phyloP scores from a whole-genome alignment of 2,329 filamentous ascomycete species.

The Dothidotthia symphoricarpi region DNA sequence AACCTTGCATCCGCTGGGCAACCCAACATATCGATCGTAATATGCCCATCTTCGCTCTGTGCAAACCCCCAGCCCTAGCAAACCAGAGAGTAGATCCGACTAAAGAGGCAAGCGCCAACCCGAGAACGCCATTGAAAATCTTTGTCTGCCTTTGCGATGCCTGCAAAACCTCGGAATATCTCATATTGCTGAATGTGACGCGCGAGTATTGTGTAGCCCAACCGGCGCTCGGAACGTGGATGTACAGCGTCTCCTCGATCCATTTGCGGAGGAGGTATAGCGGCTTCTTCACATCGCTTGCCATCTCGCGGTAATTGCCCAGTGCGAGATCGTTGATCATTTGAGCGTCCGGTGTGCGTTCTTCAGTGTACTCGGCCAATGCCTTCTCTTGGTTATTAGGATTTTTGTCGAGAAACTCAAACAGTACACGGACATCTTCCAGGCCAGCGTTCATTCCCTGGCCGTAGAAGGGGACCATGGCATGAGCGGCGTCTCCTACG shows the following conservation, averaged over 20 bases:
- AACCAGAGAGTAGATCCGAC: slow-evolving; percentile 23
- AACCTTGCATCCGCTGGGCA: slow-evolving; percentile 21
- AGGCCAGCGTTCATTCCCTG: slow-evolving; percentile 97
- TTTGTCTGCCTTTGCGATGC: slow-evolving; percentile 55
- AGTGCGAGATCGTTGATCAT: slow-evolving; percentile 91
- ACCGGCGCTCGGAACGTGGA: slow-evolving; percentile 72
- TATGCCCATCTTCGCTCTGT: slow-evolving; percentile 27
- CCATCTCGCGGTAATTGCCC: slow-evolving; percentile 93
- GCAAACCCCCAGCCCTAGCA: slow-evolving; percentile 20
- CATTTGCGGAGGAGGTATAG: slow-evolving; percentile 79
- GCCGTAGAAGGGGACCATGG: slow-evolving; percentile 98
- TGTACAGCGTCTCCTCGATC: slow-evolving; percentile 78
- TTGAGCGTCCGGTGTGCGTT: slow-evolving; percentile 75
- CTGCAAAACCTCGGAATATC: slow-evolving; percentile 78
- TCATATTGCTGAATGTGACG: slow-evolving; percentile 89
- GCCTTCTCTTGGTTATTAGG: slow-evolving; percentile 47
- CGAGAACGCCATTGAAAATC: slow-evolving; percentile 33
- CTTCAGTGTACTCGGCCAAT: slow-evolving; percentile 70
- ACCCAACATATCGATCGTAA: slow-evolving; percentile 27
- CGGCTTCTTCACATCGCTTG: slow-evolving; percentile 74
- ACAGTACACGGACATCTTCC: slow-evolving; percentile 88
- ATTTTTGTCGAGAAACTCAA: slow-evolving; percentile 73
- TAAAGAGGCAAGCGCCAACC: slow-evolving; percentile 16
- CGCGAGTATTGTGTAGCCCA: slow-evolving; percentile 92
- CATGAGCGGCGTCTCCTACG: slow-evolving; percentile 90